Base-by-base conservation (phyloP, 2,329 filamentous ascomycete species). In the Colletotrichum gigasporum region DNA sequence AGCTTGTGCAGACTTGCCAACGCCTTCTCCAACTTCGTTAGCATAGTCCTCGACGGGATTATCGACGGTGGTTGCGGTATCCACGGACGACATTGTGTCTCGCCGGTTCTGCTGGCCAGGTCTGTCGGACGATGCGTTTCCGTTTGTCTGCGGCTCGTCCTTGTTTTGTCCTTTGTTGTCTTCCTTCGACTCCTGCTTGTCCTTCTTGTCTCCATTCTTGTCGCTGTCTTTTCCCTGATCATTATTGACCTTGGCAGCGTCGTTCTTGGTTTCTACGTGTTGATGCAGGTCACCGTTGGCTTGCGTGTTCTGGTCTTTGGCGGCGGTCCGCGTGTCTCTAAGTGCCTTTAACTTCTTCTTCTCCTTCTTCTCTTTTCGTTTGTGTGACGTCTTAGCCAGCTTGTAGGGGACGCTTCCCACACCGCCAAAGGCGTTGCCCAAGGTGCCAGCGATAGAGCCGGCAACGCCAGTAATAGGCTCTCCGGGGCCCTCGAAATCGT, bases 401-500 rank as follows among this genome's bases (percentile, higher is more conserved):
- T 85, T 82, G 12, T 88, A 83, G 0, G 91, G 91, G 3, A 91
- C 85, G 52, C 86, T 83, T 1, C 85, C 88, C 14, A 91, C 78
- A 0, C 90, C 90, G n/a, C 82, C 80, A 24, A 89, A 85, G 1
- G 89, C 80, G 34, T 86, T 83, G 2, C 84, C 83, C 3, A 90
- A 72, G 0, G 86, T 87, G 3, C 82, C 82, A n/a, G 86, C 81
- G 4, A 92, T 69, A 0, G 89, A 89, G 10, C 87, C 86, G 32
- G 87, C 86, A 4, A 86, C 78, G 3, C 90, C 91, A 0, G 90
- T 91, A 11, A 93, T 79, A 0, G 91, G 91, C 71, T 93, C 91
- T 0, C 90, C 90, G 0, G 90, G 90, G 0, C 91, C 91, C 68
- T 91, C 89, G 69, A 92, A 93, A 69, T 93, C 90, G 68, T 92